Conservation (phyloP, 768 basidiomycete genomes). For the Fistulinella prunicolor region DNA sequence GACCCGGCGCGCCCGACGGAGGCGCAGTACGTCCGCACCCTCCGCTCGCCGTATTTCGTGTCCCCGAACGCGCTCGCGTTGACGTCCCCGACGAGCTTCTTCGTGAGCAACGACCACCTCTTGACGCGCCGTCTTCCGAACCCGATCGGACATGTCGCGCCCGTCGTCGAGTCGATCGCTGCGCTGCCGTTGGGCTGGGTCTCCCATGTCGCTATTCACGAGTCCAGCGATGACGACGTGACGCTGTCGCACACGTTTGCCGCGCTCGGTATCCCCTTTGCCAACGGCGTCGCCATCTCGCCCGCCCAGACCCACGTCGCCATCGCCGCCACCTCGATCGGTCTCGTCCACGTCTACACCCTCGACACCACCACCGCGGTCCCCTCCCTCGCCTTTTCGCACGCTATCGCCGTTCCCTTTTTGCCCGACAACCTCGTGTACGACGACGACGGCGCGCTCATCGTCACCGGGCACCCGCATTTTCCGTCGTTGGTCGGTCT, state of each 20-base stretch:
- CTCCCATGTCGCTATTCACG: conserved; percentile 48
- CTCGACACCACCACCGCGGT: conserved; percentile 36
- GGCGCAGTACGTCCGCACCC: conserved; percentile 58
- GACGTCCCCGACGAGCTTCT: conserved; percentile 65
- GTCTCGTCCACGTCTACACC: conserved; percentile 49
- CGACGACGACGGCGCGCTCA: conserved; percentile 44
- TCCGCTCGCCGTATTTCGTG: conserved; percentile 55
- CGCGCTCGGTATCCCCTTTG: conserved; percentile 54
- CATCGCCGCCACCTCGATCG: conserved; percentile 51
- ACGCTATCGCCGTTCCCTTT: conserved; percentile 53
- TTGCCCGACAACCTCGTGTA: conserved; percentile 60
- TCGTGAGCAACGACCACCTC: conserved; percentile 70
- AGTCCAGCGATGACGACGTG: conserved; percentile 15
- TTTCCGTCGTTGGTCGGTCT: conserved; percentile 50
- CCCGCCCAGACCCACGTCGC: conserved; percentile 49
- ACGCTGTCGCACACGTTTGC: conserved; percentile 38
- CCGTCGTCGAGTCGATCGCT: conserved; percentile 53
- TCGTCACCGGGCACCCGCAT: conserved; percentile 67
- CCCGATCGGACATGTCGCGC: conserved; percentile 46
- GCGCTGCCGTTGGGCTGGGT: conserved; percentile 60
- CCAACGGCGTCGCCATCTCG: conserved; percentile 68
- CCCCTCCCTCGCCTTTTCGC: conserved; percentile 39
- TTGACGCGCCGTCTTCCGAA: conserved; percentile 59
- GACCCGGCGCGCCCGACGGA: conserved; percentile 40
- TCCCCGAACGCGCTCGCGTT: conserved; percentile 67